Conservation (phyloP, 306 rosid genomes). For the Acacia confusa region DNA sequence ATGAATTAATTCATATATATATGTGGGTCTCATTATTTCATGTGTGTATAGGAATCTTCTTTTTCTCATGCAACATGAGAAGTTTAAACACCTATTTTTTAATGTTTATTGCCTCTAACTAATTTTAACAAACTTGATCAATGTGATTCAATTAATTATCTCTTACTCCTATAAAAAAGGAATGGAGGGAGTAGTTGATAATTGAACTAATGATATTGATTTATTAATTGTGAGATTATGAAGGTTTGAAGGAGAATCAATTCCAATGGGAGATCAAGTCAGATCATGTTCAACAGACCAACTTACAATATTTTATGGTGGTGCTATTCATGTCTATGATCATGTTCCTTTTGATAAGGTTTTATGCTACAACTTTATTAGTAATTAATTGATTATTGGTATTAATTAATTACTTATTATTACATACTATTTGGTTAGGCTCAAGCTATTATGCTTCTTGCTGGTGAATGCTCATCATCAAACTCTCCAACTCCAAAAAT, state of each 20-base stretch:
- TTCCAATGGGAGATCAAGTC: background rate
- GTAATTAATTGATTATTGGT: background rate
- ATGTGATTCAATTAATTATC: too few relatives aligned
- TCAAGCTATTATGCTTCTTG: slow-evolving; percentile 2
- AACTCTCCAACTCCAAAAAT: slow-evolving; percentile 4
- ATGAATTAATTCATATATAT: too few relatives aligned
- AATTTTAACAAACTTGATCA: too few relatives aligned
- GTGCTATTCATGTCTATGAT: slow-evolving; percentile 32
- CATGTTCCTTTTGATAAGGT: slow-evolving; percentile 33
- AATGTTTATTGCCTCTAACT: too few relatives aligned
- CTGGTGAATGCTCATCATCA: slow-evolving; percentile 18
- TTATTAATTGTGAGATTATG: background rate
- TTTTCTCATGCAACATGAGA: too few relatives aligned
- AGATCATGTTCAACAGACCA: slow-evolving; percentile 20
- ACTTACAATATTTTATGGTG: slow-evolving; percentile 38
- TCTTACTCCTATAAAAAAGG: too few relatives aligned
- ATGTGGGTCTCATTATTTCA: too few relatives aligned
- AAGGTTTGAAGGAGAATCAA: slow-evolving; percentile 19
- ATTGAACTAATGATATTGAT: too few relatives aligned
- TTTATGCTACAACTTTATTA: background rate
- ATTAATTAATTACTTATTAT: background rate
- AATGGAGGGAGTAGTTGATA: too few relatives aligned
- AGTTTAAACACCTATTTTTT: too few relatives aligned
- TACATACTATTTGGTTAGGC: slow-evolving; percentile 15
- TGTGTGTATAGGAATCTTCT: too few relatives aligned